Percentiles rank a stretch among this genome's conserved stretches.
phyloP scores from a whole-genome alignment of 2,329 filamentous ascomycete species.

The Gnomoniopsis sp. region DNA sequence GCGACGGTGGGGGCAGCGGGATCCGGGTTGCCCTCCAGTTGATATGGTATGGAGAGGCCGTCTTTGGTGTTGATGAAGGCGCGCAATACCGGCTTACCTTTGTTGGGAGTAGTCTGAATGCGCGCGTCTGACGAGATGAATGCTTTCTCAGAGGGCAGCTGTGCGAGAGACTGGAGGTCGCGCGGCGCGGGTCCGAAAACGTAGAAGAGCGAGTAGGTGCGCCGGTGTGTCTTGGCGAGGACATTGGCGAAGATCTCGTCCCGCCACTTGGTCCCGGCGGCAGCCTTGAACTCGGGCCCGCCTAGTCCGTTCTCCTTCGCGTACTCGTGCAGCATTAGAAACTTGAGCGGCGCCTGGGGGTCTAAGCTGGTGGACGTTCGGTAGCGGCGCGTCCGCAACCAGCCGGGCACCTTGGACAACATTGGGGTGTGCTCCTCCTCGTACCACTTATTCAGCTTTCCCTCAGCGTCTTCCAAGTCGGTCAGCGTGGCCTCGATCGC shows the following conservation, averaged over 20 bases:
- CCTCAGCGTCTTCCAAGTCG: conserved; percentile 44
- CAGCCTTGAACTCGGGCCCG: conserved; percentile 60
- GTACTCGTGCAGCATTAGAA: conserved; percentile 71
- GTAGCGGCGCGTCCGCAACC: conserved; percentile 71
- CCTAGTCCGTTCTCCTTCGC: conserved; percentile 62
- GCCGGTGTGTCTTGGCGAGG: conserved; percentile 53
- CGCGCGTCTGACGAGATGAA: conserved; percentile 54
- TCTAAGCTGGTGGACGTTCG: conserved; percentile 60
- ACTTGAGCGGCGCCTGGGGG: conserved; percentile 50
- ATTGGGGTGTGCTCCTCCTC: conserved; percentile 70
- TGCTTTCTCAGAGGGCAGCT: conserved; percentile 39
- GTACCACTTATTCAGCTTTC: conserved; percentile 65
- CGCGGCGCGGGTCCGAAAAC: conserved; percentile 73
- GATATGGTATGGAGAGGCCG: conserved; percentile 66
- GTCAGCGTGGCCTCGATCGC: conserved; percentile 58
- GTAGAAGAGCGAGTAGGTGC: conserved; percentile 71
- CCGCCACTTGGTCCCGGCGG: conserved; percentile 60
- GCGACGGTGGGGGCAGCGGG: conserved; percentile 69
- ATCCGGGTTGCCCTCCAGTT: conserved; percentile 68
- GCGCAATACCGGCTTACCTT: conserved; percentile 50
- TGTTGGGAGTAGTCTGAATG: conserved; percentile 51
- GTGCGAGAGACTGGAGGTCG: conserved; percentile 58
- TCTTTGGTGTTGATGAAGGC: conserved; percentile 69
- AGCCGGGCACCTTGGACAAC: conserved; percentile 72
- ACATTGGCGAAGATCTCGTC: conserved; percentile 56